These are phyloP conservation scores for Hordeum vulgare DNA, from an alignment of 176 grass and related monocot species.

Conservation along the genomic window MorexV3_pseudomolecules_assembly NC_058522.1:317989341-317989840, in stretches of 20 bases:
- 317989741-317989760: not conserved
- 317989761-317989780: not conserved
- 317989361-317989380: constrained; percentile 63
- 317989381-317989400: constrained; percentile 12
- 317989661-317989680: not conserved
- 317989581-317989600: not conserved
- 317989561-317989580: not conserved
- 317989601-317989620: not conserved
- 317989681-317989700: not conserved
- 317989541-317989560: not conserved
- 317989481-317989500: not conserved
- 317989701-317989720: not conserved
- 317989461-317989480: not conserved
- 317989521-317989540: not conserved
- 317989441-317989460: not conserved
- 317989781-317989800: not conserved
- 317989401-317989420: not conserved
- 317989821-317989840: not conserved
- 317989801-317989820: not conserved
- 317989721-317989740: not conserved
- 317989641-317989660: not conserved
- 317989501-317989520: not conserved
- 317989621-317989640: not conserved
- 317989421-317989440: not conserved
- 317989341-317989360: constrained; percentile 74